Evolutionary conservation across 2,329 filamentous ascomycete species (phyloP).

Genomic region (Phialocephala sp.): DNA sequence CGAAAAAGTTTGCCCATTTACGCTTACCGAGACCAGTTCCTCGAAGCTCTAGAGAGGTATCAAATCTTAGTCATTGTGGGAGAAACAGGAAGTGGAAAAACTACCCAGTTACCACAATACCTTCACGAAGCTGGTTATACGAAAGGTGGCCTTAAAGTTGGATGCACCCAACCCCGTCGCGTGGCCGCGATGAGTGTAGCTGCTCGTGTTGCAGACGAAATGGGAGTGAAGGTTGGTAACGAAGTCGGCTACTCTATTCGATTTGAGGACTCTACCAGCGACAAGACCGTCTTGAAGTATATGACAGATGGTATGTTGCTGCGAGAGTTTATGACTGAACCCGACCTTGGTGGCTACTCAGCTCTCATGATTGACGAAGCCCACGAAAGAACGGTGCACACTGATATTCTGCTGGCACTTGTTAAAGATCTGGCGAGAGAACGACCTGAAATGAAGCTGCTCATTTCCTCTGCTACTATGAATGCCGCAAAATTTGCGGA

Average conservation of each 20-base stretch:
- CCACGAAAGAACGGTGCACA: conserved; percentile 90
- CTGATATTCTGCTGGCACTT: conserved; percentile 86
- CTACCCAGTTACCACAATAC: conserved; percentile 93
- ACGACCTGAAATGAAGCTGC: conserved; percentile 82
- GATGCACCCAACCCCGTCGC: conserved; percentile 91
- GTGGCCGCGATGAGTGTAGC: conserved; percentile 98
- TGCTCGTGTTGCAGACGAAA: conserved; percentile 93
- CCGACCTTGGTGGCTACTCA: conserved; percentile 80
- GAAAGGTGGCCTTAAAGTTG: conserved; percentile 82
- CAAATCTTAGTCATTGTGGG: conserved; percentile 92
- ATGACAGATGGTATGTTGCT: conserved; percentile 98
- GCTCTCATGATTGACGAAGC: conserved; percentile 97
- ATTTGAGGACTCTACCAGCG: conserved; percentile 90
- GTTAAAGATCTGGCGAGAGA: conserved; percentile 87
- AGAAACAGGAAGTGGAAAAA: conserved; percentile 95
- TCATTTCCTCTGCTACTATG: conserved; percentile 95
- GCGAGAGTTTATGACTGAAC: conserved; percentile 87
- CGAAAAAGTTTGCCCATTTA: conserved; percentile 91
- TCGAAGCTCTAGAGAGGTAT: conserved; percentile 83
- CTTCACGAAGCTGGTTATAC: conserved; percentile 91
- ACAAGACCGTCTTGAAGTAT: conserved; percentile 92
- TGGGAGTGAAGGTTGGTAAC: conserved; percentile 86
- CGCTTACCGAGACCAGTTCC: conserved; percentile 81
- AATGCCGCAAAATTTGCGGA: conserved; percentile 90
- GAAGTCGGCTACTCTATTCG: conserved; percentile 95